A percentile compares a stretch with the other conserved stretches of the same genome.
Conservation (phyloP, 2,329 filamentous ascomycete genomes). For the Aspergillus caelatus region DNA sequence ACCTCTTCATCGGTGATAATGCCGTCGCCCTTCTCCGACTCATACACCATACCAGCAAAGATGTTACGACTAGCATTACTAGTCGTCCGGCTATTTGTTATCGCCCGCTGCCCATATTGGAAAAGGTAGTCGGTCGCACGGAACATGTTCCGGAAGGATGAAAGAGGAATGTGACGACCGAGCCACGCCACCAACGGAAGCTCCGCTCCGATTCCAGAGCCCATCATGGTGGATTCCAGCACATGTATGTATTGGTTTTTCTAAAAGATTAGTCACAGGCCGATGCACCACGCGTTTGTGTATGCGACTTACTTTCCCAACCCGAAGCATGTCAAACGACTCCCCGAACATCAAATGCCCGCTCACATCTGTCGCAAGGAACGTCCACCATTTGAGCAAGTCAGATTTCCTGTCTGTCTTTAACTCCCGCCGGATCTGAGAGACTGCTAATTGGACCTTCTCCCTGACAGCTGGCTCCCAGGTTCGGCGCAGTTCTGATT, state of each 20-base stretch:
- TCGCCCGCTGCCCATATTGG: conserved; percentile 12
- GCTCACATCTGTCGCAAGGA: conserved; percentile 55
- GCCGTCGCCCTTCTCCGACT: conserved; percentile 31
- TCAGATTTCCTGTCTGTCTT: conserved; percentile 40
- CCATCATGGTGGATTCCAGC: conserved; percentile 29
- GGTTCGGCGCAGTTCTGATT: conserved; percentile 11
- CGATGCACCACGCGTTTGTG: background rate
- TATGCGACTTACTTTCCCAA: conserved; percentile 44
- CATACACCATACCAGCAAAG: conserved; percentile 42
- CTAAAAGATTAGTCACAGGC: conserved; percentile 19
- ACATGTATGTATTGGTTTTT: conserved; percentile 41
- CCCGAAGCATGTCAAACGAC: conserved; percentile 52
- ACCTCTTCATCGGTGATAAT: conserved; percentile 37
- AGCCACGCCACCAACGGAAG: conserved; percentile 12
- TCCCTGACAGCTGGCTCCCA: conserved; percentile 41
- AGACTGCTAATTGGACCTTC: conserved; percentile 43
- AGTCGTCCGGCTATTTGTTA: conserved; percentile 22
- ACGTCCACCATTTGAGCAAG: conserved; percentile 55
- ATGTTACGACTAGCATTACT: conserved; percentile 34
- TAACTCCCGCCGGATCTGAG: conserved; percentile 49
- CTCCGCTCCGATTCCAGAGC: conserved; percentile 14
- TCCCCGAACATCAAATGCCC: conserved; percentile 56
- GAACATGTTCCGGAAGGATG: conserved; percentile 13
- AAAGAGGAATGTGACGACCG: conserved; percentile 11
- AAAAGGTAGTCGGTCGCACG: conserved; percentile 12